Percentiles rank a stretch among this genome's conserved stretches.
Evolutionary conservation across 2,329 filamentous ascomycete species (phyloP).

Genomic region (Verticillium isaacii): DNA sequence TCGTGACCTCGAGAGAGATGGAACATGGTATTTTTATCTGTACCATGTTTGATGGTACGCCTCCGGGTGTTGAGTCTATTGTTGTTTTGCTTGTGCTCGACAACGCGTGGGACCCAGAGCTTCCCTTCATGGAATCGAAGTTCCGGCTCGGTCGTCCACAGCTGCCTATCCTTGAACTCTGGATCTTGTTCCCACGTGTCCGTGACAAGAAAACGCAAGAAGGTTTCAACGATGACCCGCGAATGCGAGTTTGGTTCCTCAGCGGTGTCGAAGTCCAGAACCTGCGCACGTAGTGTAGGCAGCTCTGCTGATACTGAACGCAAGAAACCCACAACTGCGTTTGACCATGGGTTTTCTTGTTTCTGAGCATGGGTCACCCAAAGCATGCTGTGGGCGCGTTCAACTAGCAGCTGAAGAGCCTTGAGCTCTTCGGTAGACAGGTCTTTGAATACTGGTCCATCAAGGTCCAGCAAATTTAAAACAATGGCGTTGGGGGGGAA

Average conservation of each 20-base stretch:
- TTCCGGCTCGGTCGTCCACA: background rate
- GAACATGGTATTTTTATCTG: background rate
- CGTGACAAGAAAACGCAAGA: background rate
- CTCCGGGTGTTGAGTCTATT: background rate
- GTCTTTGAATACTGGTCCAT: background rate
- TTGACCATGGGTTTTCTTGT: background rate
- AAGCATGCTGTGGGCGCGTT: slow-evolving; percentile 6
- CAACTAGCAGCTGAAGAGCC: slow-evolving; percentile 5
- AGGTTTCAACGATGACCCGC: background rate
- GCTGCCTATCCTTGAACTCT: background rate
- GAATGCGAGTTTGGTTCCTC: background rate
- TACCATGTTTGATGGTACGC: background rate
- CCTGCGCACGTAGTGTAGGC: background rate
- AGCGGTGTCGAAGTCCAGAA: no score
- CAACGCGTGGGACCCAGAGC: background rate
- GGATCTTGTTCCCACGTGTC: background rate
- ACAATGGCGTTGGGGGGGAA: background rate
- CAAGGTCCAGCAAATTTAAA: background rate
- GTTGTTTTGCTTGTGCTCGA: background rate
- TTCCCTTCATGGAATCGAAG: background rate
- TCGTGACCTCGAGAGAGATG: background rate
- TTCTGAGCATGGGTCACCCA: slow-evolving; percentile 6
- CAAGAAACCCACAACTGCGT: background rate
- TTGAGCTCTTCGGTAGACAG: slow-evolving; percentile 4
- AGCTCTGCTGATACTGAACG: background rate